A percentile compares a stretch with the other conserved stretches of the same genome.
These are phyloP conservation scores for Pichia sp. DNA, from an alignment of 1,139 yeast species.

Conservation along the genomic window DNA sequence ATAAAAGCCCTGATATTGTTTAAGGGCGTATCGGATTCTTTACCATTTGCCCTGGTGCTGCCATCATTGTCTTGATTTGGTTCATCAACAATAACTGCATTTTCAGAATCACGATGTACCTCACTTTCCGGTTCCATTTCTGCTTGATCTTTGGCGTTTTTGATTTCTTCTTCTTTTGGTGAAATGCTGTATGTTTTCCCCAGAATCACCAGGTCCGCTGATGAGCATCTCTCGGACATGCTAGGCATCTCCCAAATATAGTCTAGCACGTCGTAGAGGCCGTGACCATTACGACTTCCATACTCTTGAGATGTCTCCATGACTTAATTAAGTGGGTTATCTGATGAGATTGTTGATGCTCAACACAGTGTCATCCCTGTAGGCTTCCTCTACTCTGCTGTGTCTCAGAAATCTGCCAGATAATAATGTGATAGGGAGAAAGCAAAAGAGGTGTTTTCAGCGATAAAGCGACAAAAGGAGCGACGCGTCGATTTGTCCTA, in stretches of 20 bases:
- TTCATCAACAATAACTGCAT: neutral
- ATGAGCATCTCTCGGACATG: neutral
- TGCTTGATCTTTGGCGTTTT: neutral
- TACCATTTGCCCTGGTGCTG: no score
- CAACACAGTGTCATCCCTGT: neutral
- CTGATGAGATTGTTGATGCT: neutral
- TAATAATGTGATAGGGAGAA: neutral
- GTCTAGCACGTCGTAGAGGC: constrained; percentile 37
- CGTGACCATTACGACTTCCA: constrained; percentile 16
- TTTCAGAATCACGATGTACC: neutral
- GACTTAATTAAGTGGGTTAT: neutral
- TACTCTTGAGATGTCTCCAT: neutral
- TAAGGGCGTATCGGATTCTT: constrained; percentile 3
- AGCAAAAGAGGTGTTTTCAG: neutral
- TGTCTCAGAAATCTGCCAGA: neutral
- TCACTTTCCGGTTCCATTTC: neutral
- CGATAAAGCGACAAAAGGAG: neutral
- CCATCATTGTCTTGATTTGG: neutral
- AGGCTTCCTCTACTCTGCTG: neutral
- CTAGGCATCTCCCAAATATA: constrained; percentile 35
- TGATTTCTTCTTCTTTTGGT: neutral
- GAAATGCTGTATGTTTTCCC: constrained; percentile 7
- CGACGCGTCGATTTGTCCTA: constrained; percentile 3
- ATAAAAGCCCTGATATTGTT: constrained; percentile 10
- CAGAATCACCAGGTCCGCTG: constrained; percentile 13